Evolutionary conservation across 2,329 filamentous ascomycete genomes (phyloP), one percentile per base, ranked within the genome.

Genomic region (Coniochaeta sp.): DNA sequence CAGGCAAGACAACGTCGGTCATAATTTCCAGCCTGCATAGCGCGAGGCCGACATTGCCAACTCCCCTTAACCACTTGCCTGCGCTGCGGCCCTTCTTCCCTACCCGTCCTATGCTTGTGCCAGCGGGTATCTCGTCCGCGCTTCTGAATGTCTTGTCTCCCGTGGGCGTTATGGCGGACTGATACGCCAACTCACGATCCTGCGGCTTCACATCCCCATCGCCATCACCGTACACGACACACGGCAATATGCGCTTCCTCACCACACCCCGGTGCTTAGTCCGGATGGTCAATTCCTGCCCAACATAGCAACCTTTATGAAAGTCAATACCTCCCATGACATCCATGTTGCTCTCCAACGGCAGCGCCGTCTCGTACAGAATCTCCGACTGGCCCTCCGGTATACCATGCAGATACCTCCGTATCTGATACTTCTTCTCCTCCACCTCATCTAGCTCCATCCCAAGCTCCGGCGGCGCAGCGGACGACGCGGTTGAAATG

Each of bases 231-330:
- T 93, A 95, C 17, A 97, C 69, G 64, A 89, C 76, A 36, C 93
- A 87, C 0, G 95, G 95, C 58, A 99, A 73, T 57, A 98, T 85
- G 57, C 95, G 83, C 80, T 97, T 96, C 63, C 95, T 83, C 44
- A 99, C 91, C 17, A 99, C 91, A 24, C 95, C 95, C 14, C 89
- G 93, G 74, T 99, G 95, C 72, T 93, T 89, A 1, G 95, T 99
- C 47, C 95, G 88, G 65, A 98, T 96, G 1, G 95, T 98, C 64
- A 99, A 82, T 74, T 99, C 95, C 75, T 99, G 95, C 0, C 95
- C 95, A 8, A 98, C 86, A 73, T 99, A 99, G 76, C 95, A 99
- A 8, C 95, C 95, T 77, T 99, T 99, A 70, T 86, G 86, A 77
- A 95, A 99, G 74, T 97, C 91, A 65, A 99, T 88, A 28, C 86